A percentile compares a stretch with the other conserved stretches of the same genome.
phyloP scores from a whole-genome alignment of 345 rosid species.

The Ceriops decandra region DNA sequence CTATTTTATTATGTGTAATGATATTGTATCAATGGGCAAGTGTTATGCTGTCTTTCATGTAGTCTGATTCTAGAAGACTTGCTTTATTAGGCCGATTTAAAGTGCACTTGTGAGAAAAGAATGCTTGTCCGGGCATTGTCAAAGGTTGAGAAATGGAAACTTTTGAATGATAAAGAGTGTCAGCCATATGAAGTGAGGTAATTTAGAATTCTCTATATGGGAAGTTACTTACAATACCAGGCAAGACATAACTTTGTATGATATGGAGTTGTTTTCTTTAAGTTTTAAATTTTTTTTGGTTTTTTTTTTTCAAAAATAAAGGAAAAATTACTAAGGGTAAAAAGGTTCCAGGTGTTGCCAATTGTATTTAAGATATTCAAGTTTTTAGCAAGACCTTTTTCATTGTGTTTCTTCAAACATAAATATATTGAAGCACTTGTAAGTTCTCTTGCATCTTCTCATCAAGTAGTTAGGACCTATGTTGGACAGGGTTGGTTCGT shows the following conservation, averaged over 20 bases:
- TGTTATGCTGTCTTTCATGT: constrained; percentile 10
- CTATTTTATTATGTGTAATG: not conserved
- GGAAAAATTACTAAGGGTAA: too few relatives aligned
- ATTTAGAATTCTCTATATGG: not conserved
- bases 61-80: constrained; percentile 11
- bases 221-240: too few relatives aligned
- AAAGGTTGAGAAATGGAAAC: constrained; percentile 43
- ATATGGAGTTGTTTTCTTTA: too few relatives aligned
- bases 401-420: not conserved
- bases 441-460: not conserved
- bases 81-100: constrained; percentile 34
- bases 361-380: too few relatives aligned
- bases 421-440: too few relatives aligned
- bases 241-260: too few relatives aligned
- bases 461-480: not conserved
- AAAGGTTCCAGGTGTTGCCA: too few relatives aligned
- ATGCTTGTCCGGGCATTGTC: constrained; percentile 42
- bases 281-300: too few relatives aligned
- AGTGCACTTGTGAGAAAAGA: constrained; percentile 33
- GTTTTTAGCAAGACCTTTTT: not conserved
- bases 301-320: too few relatives aligned
- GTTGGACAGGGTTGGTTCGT: constrained; percentile 54
- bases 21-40: not conserved
- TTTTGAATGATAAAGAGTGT: constrained; percentile 22
- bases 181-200: constrained; percentile 30